Evolutionary conservation across 768 basidiomycete species (phyloP).

Genomic region (Leccinellum luteum): DNA sequence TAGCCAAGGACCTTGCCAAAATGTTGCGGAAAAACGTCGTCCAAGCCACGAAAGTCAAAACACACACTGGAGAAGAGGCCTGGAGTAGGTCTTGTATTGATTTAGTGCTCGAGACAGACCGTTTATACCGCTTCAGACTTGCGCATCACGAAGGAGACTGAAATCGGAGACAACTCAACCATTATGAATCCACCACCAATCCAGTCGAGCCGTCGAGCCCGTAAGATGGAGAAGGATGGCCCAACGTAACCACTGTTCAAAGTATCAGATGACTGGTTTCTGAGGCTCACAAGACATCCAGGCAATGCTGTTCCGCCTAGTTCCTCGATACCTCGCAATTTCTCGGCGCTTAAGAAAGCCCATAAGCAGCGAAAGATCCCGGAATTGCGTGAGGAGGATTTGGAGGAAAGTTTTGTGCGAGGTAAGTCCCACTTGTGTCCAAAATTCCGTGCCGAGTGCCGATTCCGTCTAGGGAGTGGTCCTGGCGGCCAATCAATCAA

Average conservation of each 20-base stretch:
- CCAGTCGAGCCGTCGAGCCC: constrained; percentile 47
- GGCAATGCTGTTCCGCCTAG: constrained; percentile 33
- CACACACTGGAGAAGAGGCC: constrained; percentile 38
- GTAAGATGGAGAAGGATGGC: constrained; percentile 41
- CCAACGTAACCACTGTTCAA: constrained; percentile 22
- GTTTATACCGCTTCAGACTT: constrained; percentile 47
- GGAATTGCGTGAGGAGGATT: constrained; percentile 69
- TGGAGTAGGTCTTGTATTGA: constrained; percentile 49
- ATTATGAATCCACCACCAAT: constrained; percentile 58
- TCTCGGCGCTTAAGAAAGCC: constrained; percentile 69
- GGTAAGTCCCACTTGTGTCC: constrained; percentile 43
- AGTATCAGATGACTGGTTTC: constrained; percentile 30
- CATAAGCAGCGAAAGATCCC: constrained; percentile 63
- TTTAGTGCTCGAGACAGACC: background rate
- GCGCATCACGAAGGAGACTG: constrained; percentile 74
- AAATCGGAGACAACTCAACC: constrained; percentile 80
- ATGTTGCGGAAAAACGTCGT: constrained; percentile 82
- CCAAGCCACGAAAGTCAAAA: constrained; percentile 59
- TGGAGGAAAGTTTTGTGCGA: constrained; percentile 86
- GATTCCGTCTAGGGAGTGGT: constrained; percentile 62
- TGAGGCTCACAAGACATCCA: constrained; percentile 28
- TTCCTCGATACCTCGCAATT: constrained; percentile 41
- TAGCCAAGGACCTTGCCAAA: constrained; percentile 69
- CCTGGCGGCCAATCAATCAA: constrained; percentile 98
- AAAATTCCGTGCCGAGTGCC: constrained; percentile 3